Percentiles rank a stretch among this genome's conserved stretches.
Conservation (phyloP, 441 rosid species). For the Biscutella laevigata region DNA sequence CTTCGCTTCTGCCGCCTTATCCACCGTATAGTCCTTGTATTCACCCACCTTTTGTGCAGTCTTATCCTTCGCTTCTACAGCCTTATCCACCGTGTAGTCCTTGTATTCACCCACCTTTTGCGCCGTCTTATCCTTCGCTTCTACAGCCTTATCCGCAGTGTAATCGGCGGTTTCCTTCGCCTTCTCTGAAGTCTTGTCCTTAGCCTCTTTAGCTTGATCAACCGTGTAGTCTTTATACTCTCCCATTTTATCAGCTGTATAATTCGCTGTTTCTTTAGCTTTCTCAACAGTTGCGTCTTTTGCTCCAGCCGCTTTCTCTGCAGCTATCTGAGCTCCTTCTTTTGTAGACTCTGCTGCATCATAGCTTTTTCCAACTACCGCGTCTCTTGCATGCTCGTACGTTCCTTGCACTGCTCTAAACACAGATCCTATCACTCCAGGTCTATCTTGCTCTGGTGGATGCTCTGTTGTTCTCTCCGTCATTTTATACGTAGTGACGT, state of each 20-base stretch:
- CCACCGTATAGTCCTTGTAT: conserved; percentile 20
- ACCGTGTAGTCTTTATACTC: conserved; percentile 18
- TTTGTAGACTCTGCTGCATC: conserved; percentile 21
- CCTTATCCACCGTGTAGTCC: conserved; percentile 28
- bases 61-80: conserved; percentile 22
- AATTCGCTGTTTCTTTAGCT: background rate
- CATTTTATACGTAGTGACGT: conserved; percentile 19
- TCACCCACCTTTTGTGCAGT: conserved; percentile 23
- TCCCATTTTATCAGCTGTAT: conserved; percentile 13
- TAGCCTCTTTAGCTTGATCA: conserved; percentile 23
- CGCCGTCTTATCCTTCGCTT: conserved; percentile 13
- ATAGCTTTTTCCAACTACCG: conserved; percentile 41
- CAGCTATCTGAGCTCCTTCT: conserved; percentile 20
- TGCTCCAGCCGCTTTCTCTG: conserved; percentile 25
- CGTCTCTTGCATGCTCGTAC: conserved; percentile 48
- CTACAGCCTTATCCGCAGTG: conserved; percentile 21
- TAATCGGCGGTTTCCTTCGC: conserved; percentile 20
- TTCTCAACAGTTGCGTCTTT: conserved; percentile 20
- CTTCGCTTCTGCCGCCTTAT: conserved; percentile 23
- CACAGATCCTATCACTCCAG: conserved; percentile 46
- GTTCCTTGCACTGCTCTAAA: conserved; percentile 46
- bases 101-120: conserved; percentile 19
- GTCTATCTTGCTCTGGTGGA: conserved; percentile 31
- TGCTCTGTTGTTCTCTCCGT: conserved; percentile 27
- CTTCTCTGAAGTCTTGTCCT: conserved; percentile 22